These are phyloP conservation scores for Calonectria leucothoes DNA, from an alignment of 2,329 filamentous ascomycete genomes.

Conservation along the genomic window DNA sequence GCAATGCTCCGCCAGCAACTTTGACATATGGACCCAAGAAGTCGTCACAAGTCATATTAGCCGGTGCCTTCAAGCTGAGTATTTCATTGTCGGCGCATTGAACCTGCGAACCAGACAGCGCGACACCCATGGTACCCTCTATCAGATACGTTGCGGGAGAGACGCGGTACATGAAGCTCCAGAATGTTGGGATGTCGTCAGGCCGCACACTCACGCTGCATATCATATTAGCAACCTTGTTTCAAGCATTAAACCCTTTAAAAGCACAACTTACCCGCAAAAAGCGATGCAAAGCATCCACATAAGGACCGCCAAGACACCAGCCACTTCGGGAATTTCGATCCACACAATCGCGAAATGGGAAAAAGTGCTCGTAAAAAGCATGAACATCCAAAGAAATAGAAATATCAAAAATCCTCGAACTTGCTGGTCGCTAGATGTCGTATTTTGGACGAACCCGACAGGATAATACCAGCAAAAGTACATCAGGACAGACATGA, in stretches of 20 bases:
- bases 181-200: constrained; percentile 70
- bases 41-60: constrained; percentile 59
- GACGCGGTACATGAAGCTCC: constrained; percentile 77
- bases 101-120: constrained; percentile 35
- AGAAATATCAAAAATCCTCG: constrained; percentile 42
- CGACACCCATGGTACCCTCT: constrained; percentile 63
- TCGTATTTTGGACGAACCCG: constrained; percentile 41
- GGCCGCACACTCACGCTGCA: constrained; percentile 69
- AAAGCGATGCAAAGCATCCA: constrained; percentile 42
- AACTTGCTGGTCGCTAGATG: constrained; percentile 30
- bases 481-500: constrained; percentile 39
- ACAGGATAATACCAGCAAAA: constrained; percentile 45
- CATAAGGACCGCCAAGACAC: constrained; percentile 53
- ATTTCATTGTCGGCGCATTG: constrained; percentile 53
- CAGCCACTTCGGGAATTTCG: constrained; percentile 35
- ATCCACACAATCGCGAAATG: constrained; percentile 40
- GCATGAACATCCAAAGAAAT: constrained; percentile 40
- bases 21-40: constrained; percentile 61
- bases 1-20: constrained; percentile 58
- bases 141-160: constrained; percentile 78
- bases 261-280: constrained; percentile 51
- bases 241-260: constrained; percentile 48
- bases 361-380: constrained; percentile 41
- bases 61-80: constrained; percentile 66
- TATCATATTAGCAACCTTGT: not conserved